Conservation (phyloP, 2,329 filamentous ascomycete genomes). For the Arthroderma uncinatum region DNA sequence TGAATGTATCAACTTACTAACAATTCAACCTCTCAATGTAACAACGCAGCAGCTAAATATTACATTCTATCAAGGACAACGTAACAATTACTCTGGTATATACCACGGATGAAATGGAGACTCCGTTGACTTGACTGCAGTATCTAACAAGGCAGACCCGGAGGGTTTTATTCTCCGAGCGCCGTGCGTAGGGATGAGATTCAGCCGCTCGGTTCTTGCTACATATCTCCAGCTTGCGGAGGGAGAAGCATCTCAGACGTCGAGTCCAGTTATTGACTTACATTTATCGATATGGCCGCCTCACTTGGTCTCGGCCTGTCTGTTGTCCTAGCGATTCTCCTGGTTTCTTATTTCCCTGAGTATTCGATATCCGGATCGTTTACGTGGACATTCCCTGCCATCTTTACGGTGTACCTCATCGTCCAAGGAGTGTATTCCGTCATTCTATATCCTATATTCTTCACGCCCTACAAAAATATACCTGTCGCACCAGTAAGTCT, state of each 20-base stretch:
- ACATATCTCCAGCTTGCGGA: not conserved
- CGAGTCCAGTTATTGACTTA: not conserved
- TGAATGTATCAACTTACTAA: no score
- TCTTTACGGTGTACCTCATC: not conserved
- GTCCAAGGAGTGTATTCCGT: constrained; percentile 23
- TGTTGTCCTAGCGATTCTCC: not conserved
- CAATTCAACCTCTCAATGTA: no score
- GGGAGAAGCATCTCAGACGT: no score
- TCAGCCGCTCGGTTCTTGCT: not conserved
- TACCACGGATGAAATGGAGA: no score
- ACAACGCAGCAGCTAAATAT: no score
- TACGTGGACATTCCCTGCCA: constrained; percentile 7
- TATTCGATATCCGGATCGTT: constrained; percentile 3
- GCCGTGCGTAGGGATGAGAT: not conserved
- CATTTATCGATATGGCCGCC: not conserved
- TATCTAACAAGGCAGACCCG: no score
- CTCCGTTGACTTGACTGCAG: no score
- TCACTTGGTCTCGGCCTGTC: not conserved
- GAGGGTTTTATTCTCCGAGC: no score
- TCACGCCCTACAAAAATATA: constrained; percentile 49
- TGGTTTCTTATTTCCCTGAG: constrained; percentile 4
- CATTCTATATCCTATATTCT: constrained; percentile 46
- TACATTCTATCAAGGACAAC: no score
- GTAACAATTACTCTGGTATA: no score
- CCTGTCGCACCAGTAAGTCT: constrained; percentile 41